Base-by-base conservation (phyloP, 768 basidiomycete species). In the Hemileccinum impolitum region DNA sequence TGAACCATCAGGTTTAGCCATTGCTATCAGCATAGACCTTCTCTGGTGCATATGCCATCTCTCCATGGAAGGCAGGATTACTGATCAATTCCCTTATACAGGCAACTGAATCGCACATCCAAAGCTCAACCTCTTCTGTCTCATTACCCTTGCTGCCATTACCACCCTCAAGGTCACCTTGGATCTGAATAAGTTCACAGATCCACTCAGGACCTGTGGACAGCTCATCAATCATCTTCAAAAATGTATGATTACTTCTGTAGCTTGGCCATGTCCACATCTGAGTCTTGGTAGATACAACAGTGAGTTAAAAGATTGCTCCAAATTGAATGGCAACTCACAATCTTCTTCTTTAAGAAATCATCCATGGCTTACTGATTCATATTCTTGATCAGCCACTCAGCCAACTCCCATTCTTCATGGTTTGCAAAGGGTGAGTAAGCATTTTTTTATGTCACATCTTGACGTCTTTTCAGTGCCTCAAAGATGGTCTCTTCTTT, bases 21-120 rank as follows among this genome's bases (percentile, higher is more conserved):
- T 26, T 9, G 2, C 0, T 2, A 25, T 39, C 45, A 4, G 12
- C 19, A 19, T 40, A 55, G 3, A 32, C 23, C 9, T 46, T 43
- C 6, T 55, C 53, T 6, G 53, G 51, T 30, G 8, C 13, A 18
- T 51, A 55, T 14, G 30, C 26, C 3, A 55, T 18, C 0, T 40
- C 2, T 0, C 7, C 12, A 1, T 34, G 0, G 8, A 51, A 51
- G 0, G 31, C 17, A 1, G 65, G 63, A 30, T 71, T 69, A 2
- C 57, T 55, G 30, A 69, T 61, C 0, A 73, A 57, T 12, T 64
- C 56, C 8, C 54, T 32, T 9, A 73, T 57, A 15, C 63, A 67
- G 26, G 66, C 59, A 13, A 73, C 35, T 8, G 69, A 67, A 50
- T 72, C 55, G 1, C 66, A 52, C 39, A 51, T 28, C 65, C 67